phyloP scores from a whole-genome alignment of 306 rosid species.

The Vachellia pachyceras region DNA sequence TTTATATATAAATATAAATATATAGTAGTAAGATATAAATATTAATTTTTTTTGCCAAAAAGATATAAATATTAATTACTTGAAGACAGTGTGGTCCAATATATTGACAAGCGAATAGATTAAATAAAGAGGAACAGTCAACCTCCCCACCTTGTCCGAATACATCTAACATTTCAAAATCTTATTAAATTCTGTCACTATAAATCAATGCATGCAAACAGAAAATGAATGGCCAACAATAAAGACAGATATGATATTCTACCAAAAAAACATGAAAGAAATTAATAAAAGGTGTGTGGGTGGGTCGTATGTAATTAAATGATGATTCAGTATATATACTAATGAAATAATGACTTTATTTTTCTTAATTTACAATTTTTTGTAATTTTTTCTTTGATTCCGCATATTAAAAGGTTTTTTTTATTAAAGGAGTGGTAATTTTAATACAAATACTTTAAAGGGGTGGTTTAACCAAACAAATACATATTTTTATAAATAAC shows the following conservation, averaged over 20 bases:
- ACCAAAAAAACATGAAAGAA: neutral
- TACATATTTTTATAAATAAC: no score
- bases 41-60: no score
- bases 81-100: neutral
- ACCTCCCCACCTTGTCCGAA: neutral
- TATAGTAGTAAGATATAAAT: neutral
- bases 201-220: neutral
- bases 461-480: no score
- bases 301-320: neutral
- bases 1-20: neutral
- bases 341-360: no score
- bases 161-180: neutral
- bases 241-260: neutral
- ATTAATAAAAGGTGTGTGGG: neutral
- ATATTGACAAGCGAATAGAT: neutral
- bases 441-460: no score
- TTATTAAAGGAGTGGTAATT: no score
- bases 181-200: conserved; percentile 1
- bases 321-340: no score
- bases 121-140: conserved; percentile 1
- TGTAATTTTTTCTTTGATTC: no score
- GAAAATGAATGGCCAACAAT: neutral
- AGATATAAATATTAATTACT: no score
- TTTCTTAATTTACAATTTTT: no score
- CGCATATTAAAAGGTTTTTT: no score